Evolutionary conservation across 495 filamentous ascomycete genomes (phyloP), one percentile per base, ranked within the genome.

Genomic region (Penicillium subrubescens): DNA sequence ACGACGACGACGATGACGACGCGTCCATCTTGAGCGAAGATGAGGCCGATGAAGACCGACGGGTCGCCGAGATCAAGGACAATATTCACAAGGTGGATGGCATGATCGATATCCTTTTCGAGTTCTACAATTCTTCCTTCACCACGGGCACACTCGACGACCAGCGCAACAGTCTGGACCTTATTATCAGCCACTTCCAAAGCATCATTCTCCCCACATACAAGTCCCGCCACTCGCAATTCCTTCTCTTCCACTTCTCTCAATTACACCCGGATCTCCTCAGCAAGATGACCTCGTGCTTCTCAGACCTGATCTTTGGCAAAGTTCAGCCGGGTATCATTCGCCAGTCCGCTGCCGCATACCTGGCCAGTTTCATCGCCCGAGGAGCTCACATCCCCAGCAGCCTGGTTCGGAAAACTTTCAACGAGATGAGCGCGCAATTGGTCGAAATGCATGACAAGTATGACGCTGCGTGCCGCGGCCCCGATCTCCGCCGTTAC

Each of bases 191-290:
- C 55, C 91, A 94, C 71, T 98, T 99, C 70, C 80, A 87, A 44
- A 90, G 83, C 61, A 91, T 90, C 63, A 93, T 99, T 62, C 84
- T 98, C 17, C 93, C 94, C 21, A 95, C 92, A 25, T 90, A 93
- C 73, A 89, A 88, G 46, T 93, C 90, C 23, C 89, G 94, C 48
- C 92, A 95, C 76, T 88, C 91, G 0, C 92, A 96, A 72, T 96
- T 96, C 69, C 85, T 97, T 5, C 86, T 98, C 43, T 99, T 99
- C 80, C 94, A 96, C 76, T 96, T 96, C 70, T 89, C 90, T 17
- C 92, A 97, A 72, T 81, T 80, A 39, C 91, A 90, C 0, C 87
- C 90, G 3, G 78, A 79, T 41, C 86, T 97, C 31, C 87, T 91
- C 15, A 90, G 94, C 65, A 83, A 86, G 57, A 97, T 97, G 70